Evolutionary conservation across 2,329 filamentous ascomycete species (phyloP).

Genomic region (Dactylellina sp.): DNA sequence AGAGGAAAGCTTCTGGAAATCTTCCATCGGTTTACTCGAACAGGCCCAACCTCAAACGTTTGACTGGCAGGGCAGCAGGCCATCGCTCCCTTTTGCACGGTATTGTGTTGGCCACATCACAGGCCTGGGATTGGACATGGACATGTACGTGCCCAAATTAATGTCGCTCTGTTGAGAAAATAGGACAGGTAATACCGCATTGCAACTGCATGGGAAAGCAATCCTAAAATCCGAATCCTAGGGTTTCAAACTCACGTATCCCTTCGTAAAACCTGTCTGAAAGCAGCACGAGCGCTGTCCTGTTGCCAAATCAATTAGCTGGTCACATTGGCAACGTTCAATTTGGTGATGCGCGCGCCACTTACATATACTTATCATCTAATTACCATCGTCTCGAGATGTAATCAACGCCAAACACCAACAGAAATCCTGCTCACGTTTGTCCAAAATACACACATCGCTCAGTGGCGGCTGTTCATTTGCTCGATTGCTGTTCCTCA

Average conservation of each 20-base stretch:
- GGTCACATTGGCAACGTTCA: no score
- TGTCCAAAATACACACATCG: not conserved
- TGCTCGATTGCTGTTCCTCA: conserved; percentile 6
- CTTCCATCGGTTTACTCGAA: conserved; percentile 38
- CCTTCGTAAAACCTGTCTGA: no score
- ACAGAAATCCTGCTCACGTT: not conserved
- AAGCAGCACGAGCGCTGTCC: no score
- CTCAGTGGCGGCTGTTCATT: not conserved
- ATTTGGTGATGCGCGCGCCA: not conserved
- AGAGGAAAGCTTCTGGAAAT: conserved; percentile 48
- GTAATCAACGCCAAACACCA: not conserved
- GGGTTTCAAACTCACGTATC: conserved; percentile 14
- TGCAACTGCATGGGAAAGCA: conserved; percentile 17
- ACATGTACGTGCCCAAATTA: no score
- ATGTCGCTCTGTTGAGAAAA: not conserved
- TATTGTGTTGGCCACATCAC: conserved; percentile 24
- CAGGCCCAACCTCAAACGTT: conserved; percentile 24
- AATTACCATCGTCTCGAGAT: conserved; percentile 38
- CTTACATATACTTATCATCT: not conserved
- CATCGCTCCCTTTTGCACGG: conserved; percentile 6
- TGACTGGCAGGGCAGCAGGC: conserved; percentile 17
- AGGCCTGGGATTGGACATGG: not conserved
- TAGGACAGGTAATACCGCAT: conserved; percentile 16
- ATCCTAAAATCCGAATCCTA: conserved; percentile 15
- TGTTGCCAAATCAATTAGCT: no score